phyloP scores from a whole-genome alignment of 2,329 filamentous ascomycete genomes.

The Ophiostoma fasciatum region DNA sequence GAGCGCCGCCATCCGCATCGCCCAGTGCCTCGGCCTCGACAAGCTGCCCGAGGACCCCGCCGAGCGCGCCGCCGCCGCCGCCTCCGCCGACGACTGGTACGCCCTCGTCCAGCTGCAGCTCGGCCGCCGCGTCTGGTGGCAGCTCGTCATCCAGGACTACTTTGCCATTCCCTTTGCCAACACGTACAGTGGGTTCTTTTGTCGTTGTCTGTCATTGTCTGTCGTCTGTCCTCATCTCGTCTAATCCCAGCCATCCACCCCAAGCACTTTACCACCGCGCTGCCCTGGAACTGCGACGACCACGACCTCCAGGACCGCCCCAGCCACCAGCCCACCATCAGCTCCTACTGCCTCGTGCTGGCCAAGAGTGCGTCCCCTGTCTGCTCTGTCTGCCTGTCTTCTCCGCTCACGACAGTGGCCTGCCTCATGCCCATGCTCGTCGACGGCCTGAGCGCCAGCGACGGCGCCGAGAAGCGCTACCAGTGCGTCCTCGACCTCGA shows the following conservation, averaged over 20 bases:
- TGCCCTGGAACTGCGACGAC: constrained; percentile 22
- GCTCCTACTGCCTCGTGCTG: constrained; percentile 17
- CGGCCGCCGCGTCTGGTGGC: constrained; percentile 22
- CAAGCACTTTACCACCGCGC: too few species aligned
- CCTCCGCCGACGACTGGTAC: too few species aligned
- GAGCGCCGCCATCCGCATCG: constrained; percentile 29
- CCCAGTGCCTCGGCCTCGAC: constrained; percentile 31
- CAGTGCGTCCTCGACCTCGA: constrained; percentile 21
- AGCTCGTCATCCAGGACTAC: constrained; percentile 24
- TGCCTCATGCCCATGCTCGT: constrained; percentile 19
- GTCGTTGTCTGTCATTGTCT: too few species aligned
- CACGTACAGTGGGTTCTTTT: too few species aligned
- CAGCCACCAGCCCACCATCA: constrained; percentile 14
- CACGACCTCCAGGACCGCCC: constrained; percentile 9
- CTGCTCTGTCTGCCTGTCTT: too few species aligned
- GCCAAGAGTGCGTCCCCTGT: too few species aligned
- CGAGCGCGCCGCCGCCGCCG: constrained; percentile 10
- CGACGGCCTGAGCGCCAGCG: constrained; percentile 20
- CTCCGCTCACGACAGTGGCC: constrained; percentile 19
- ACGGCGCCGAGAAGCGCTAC: constrained; percentile 21
- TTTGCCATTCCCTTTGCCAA: constrained; percentile 24
- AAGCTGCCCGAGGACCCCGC: constrained; percentile 14
- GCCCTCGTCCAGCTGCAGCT: too few species aligned
- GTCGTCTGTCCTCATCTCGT: too few species aligned
- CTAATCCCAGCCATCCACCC: too few species aligned